Percentiles rank a stretch among this genome's conserved stretches.
Evolutionary conservation across 2,329 filamentous ascomycete species (phyloP).

Genomic region (Aspergillus bombycis): DNA sequence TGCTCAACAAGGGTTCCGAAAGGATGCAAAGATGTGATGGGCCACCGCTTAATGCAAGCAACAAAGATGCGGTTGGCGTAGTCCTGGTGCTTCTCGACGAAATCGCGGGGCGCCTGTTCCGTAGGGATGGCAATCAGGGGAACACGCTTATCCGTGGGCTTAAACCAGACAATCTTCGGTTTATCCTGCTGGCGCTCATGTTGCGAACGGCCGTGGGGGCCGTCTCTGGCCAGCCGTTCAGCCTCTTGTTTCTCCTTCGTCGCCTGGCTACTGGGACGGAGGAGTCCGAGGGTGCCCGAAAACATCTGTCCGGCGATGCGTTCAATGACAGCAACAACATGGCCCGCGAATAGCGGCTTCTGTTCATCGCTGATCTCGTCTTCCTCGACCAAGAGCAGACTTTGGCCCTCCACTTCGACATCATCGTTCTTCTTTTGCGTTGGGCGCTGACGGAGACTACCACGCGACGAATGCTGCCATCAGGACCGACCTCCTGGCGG

Average conservation of each 20-base stretch:
- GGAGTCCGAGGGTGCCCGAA: constrained; percentile 88
- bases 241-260: constrained; percentile 99
- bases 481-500: constrained; percentile 63
- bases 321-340: constrained; percentile 96
- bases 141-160: constrained; percentile 98
- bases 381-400: constrained; percentile 92
- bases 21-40: constrained; percentile 97
- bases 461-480: constrained; percentile 90
- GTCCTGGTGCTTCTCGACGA: constrained; percentile 97
- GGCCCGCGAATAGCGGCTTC: constrained; percentile 94
- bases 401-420: constrained; percentile 97
- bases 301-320: constrained; percentile 99
- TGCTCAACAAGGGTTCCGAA: constrained; percentile 98
- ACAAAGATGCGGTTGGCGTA: constrained; percentile 98
- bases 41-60: constrained; percentile 98
- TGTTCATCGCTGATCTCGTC: constrained; percentile 98
- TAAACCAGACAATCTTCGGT: constrained; percentile 99
- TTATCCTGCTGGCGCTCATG: constrained; percentile 89
- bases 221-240: constrained; percentile 88
- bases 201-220: constrained; percentile 70
- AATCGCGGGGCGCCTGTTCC: constrained; percentile 94
- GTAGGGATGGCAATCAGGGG: constrained; percentile 97
- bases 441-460: constrained; percentile 92
- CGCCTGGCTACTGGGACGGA: constrained; percentile 95
- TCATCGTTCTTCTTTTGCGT: constrained; percentile 99